Evolutionary conservation across 2,329 filamentous ascomycete species (phyloP).

Genomic region (Alternaria triticimaculans): DNA sequence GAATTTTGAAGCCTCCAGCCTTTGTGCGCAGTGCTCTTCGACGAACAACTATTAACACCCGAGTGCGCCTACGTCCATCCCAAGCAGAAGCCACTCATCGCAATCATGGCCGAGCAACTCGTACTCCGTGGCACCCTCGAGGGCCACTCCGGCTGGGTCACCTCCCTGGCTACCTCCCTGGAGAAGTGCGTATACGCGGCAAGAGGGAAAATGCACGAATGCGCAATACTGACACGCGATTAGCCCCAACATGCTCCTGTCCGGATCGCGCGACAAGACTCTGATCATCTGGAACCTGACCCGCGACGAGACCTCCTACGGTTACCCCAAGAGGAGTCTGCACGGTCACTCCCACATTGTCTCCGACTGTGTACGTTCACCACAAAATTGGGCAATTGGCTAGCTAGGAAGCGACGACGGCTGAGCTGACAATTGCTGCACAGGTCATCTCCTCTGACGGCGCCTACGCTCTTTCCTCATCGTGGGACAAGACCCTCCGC

Average conservation of each 20-base stretch:
- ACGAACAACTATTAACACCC: slow-evolving; percentile 28
- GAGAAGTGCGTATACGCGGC: slow-evolving; percentile 73
- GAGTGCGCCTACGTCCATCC: slow-evolving; percentile 41
- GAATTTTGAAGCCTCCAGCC: slow-evolving; percentile 13
- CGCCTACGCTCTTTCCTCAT: slow-evolving; percentile 97
- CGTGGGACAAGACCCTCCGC: slow-evolving; percentile 99
- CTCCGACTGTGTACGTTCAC: slow-evolving; percentile 92
- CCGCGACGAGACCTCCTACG: slow-evolving; percentile 97
- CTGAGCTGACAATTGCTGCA: slow-evolving; percentile 46
- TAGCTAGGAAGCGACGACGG: slow-evolving; percentile 26
- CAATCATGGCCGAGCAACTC: slow-evolving; percentile 86
- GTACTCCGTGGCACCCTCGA: slow-evolving; percentile 96
- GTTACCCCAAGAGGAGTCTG: slow-evolving; percentile 98
- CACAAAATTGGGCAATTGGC: slow-evolving; percentile 35
- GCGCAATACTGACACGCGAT: slow-evolving; percentile 42
- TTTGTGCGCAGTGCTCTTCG: slow-evolving; percentile 13
- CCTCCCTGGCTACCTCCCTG: slow-evolving; percentile 95
- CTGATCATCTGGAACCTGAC: slow-evolving; percentile 99
- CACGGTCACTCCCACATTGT: slow-evolving; percentile 99
- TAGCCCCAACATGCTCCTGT: slow-evolving; percentile 99
- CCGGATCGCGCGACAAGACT: slow-evolving; percentile 95
- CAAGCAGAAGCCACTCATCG: slow-evolving; percentile 46
- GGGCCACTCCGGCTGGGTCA: slow-evolving; percentile 99
- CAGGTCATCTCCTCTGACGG: slow-evolving; percentile 99
- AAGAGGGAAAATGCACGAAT: slow-evolving; percentile 11